Percentiles rank a stretch among this genome's conserved stretches.
These are phyloP conservation scores for Helotiales sp. DNA, from an alignment of 2,329 filamentous ascomycete species.

Conservation along the genomic window DNA sequence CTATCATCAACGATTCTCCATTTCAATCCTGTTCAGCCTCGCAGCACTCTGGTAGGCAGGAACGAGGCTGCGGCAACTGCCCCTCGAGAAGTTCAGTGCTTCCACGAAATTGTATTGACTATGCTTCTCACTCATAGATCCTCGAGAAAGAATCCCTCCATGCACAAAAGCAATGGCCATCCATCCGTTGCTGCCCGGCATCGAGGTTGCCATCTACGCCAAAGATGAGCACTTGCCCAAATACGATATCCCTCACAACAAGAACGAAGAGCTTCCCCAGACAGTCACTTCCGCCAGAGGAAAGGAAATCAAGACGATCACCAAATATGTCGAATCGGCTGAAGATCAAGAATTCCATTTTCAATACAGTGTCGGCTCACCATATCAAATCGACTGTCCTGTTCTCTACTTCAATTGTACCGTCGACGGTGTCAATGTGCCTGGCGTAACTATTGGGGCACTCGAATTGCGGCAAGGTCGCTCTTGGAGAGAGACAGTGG, in stretches of 20 bases:
- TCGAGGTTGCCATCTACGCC: background rate
- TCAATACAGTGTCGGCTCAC: background rate
- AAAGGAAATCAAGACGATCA: background rate
- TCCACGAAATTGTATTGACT: no score
- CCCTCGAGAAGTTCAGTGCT: no score
- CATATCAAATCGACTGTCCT: background rate
- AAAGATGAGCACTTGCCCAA: background rate
- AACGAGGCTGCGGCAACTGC: no score
- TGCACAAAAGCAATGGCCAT: background rate
- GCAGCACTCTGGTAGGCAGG: no score
- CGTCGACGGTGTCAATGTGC: background rate
- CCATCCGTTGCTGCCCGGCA: background rate
- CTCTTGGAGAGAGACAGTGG: background rate
- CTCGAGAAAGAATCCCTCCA: no score
- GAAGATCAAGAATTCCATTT: background rate
- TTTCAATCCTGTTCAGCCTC: no score
- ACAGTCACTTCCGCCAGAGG: background rate
- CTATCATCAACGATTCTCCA: no score
- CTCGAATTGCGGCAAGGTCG: no score
- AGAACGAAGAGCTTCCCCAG: background rate
- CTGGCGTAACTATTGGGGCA: no score
- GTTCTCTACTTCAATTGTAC: background rate
- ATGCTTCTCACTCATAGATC: no score
- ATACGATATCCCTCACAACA: no score
- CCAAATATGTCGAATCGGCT: background rate